These are phyloP conservation scores for Brettanomyces naardenensis DNA, from an alignment of 805 yeast genomes.

Conservation along the genomic window DNA sequence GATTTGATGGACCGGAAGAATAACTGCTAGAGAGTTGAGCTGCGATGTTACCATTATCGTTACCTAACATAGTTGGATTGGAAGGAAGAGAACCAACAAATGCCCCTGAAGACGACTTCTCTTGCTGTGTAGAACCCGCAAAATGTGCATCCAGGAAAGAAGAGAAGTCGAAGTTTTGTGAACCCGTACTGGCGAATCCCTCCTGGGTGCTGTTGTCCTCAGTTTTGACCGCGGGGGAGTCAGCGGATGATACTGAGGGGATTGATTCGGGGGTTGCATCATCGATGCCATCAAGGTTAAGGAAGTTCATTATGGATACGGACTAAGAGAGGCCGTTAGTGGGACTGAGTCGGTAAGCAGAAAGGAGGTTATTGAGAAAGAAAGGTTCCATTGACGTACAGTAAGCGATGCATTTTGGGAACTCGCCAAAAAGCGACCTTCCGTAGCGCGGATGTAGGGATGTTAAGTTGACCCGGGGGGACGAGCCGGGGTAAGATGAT, in stretches of 20 bases:
- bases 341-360: too few species aligned
- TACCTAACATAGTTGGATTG: background rate
- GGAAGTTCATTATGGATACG: background rate
- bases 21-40: conserved; percentile 3
- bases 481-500: too few species aligned
- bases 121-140: background rate
- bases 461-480: too few species aligned
- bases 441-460: too few species aligned
- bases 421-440: too few species aligned
- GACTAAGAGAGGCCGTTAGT: too few species aligned
- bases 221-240: background rate
- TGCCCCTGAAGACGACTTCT: background rate
- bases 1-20: background rate
- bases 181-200: too few species aligned
- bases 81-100: conserved; percentile 3
- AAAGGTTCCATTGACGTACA: too few species aligned
- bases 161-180: background rate
- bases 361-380: background rate
- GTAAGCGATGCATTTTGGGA: too few species aligned
- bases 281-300: background rate
- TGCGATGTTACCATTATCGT: background rate
- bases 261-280: background rate
- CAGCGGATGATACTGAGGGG: background rate
- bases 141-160: background rate
- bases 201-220: background rate